phyloP scores from a whole-genome alignment of 805 yeast genomes.

The Hanseniaspora lachancei region DNA sequence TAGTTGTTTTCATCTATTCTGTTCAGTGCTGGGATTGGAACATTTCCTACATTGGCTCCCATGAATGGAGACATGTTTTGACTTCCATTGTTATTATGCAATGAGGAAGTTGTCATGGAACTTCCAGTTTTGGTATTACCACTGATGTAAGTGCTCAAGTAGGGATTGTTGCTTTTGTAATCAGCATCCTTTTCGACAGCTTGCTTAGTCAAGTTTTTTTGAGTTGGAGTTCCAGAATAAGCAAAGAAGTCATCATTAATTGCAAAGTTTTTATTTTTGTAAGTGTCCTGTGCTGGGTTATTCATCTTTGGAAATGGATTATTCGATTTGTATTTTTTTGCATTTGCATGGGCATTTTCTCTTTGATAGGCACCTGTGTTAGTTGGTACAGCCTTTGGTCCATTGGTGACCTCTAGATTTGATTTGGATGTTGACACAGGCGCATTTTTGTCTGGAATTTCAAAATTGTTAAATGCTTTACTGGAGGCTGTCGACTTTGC shows the following conservation, averaged over 20 bases:
- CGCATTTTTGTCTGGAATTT: neutral
- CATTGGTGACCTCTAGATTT: neutral
- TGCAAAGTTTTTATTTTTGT: slow-evolving; percentile 8
- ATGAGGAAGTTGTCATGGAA: neutral
- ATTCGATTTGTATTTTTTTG: slow-evolving; percentile 23
- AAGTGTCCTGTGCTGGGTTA: neutral
- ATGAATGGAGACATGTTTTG: slow-evolving; percentile 6
- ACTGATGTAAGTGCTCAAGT: neutral
- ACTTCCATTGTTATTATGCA: slow-evolving; percentile 2
- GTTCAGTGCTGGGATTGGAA: neutral
- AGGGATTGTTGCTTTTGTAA: neutral
- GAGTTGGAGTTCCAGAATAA: neutral
- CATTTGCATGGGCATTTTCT: neutral
- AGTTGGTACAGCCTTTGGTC: neutral
- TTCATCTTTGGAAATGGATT: slow-evolving; percentile 26
- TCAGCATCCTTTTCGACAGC: neutral
- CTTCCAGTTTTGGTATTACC: neutral
- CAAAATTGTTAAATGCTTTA: neutral
- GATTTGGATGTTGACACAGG: neutral
- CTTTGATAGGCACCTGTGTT: neutral
- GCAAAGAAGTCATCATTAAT: slow-evolving; percentile 6
- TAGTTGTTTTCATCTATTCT: neutral
- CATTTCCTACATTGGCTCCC: neutral
- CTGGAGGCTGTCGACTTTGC: neutral
- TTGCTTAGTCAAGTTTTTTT: neutral